Evolutionary conservation across 768 basidiomycete genomes (phyloP).

Genomic region (Termitomyces sp.): DNA sequence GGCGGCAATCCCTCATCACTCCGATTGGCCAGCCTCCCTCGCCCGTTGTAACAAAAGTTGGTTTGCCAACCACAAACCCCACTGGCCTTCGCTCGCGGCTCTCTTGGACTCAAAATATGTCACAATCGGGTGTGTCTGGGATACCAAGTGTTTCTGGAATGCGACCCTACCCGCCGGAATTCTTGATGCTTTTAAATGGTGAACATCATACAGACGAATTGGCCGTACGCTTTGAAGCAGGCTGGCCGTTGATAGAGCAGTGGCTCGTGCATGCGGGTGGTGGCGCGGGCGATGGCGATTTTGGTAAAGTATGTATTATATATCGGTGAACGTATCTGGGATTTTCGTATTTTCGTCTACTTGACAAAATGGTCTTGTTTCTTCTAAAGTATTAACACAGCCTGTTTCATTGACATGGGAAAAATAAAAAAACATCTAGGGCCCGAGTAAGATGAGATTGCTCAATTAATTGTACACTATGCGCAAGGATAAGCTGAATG

Average conservation of each 20-base stretch:
- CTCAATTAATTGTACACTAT: constrained; percentile 44
- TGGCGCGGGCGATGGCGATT: constrained; percentile 60
- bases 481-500: constrained; percentile 77
- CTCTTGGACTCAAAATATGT: constrained; percentile 16
- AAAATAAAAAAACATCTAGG: too few relatives aligned
- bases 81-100: constrained; percentile 11
- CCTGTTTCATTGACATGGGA: background rate
- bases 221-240: constrained; percentile 74
- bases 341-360: background rate
- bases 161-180: constrained; percentile 48
- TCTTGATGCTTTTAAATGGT: constrained; percentile 72
- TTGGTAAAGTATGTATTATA: constrained; percentile 74
- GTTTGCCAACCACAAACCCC: constrained; percentile 5
- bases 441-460: too few relatives aligned
- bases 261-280: constrained; percentile 65
- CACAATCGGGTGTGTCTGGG: constrained; percentile 13
- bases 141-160: constrained; percentile 1
- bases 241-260: constrained; percentile 77
- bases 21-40: constrained; percentile 47
- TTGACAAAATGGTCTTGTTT: background rate
- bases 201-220: constrained; percentile 92
- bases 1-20: constrained; percentile 37
- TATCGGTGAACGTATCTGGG: constrained; percentile 48
- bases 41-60: constrained; percentile 49
- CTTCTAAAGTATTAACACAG: background rate